Percentiles rank a stretch among this genome's conserved stretches.
Evolutionary conservation across 176 grass and related monocot genomes (phyloP).

Genomic region (Cenchrus fungigraminus): DNA sequence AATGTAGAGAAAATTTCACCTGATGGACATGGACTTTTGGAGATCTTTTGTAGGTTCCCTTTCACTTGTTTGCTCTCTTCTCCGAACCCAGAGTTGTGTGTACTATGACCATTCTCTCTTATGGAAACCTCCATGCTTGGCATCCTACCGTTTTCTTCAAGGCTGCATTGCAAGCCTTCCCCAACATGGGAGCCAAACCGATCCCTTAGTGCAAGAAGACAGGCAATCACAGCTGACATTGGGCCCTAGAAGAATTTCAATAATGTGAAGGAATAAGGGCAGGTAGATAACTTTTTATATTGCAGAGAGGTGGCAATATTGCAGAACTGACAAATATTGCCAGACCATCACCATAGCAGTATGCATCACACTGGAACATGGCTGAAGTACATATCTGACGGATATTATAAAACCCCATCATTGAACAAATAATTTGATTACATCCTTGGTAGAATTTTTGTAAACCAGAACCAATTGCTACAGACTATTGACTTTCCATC

Average conservation of each 20-base stretch:
- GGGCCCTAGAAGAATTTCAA: constrained; percentile 52
- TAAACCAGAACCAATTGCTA: neutral
- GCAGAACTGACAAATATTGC: constrained; percentile 7
- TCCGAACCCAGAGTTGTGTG: constrained; percentile 20
- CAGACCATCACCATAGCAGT: constrained; percentile 4
- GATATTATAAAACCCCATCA: neutral
- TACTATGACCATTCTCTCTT: constrained; percentile 33
- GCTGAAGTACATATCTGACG: neutral
- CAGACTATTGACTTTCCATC: neutral
- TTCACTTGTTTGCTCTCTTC: constrained; percentile 35
- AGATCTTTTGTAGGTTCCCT: constrained; percentile 21
- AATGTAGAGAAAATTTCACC: constrained; percentile 33
- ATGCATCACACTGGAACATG: neutral
- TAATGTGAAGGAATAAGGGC: constrained; percentile 13
- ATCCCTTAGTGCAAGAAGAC: constrained; percentile 60
- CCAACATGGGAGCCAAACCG: constrained; percentile 33
- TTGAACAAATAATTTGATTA: neutral
- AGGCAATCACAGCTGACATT: constrained; percentile 54
- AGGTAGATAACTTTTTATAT: constrained; percentile 2
- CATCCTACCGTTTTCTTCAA: constrained; percentile 39
- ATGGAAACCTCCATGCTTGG: constrained; percentile 25
- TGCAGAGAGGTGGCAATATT: constrained; percentile 22
- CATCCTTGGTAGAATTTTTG: neutral
- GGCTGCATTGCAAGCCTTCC: constrained; percentile 20
- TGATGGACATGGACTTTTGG: constrained; percentile 32